phyloP scores from a whole-genome alignment of 352 stramenopile species.

The Discostella stelligera region DNA sequence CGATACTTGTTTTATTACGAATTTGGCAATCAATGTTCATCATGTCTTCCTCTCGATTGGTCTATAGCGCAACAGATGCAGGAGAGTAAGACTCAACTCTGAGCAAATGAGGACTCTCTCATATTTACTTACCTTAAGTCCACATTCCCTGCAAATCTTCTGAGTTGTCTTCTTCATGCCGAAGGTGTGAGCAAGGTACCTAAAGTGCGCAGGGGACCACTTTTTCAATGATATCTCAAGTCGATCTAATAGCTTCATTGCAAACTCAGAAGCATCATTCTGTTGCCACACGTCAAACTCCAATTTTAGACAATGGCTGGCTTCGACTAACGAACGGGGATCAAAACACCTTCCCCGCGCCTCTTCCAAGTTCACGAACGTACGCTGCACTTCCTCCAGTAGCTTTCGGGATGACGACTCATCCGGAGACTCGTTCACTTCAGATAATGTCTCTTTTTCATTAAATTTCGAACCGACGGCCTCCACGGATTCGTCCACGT shows the following conservation, averaged over 20 bases:
- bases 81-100: too few relatives aligned
- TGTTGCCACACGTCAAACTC: constrained; percentile 97
- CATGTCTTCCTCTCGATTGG: constrained; percentile 95
- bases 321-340: constrained; percentile 84
- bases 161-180: constrained; percentile 82
- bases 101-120: neutral
- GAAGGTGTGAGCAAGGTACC: constrained; percentile 81
- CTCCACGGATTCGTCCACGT: constrained; percentile 26
- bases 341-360: constrained; percentile 82
- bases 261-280: constrained; percentile 99
- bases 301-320: constrained; percentile 87
- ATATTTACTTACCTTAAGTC: constrained; percentile 76
- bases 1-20: constrained; percentile 95
- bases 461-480: constrained; percentile 3
- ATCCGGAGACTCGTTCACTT: constrained; percentile 75
- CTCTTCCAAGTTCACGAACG: constrained; percentile 85
- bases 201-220: constrained; percentile 79
- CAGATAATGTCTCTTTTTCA: constrained; percentile 5
- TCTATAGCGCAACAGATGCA: constrained; percentile 84
- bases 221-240: constrained; percentile 93
- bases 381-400: constrained; percentile 87
- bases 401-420: constrained; percentile 79
- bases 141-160: constrained; percentile 85
- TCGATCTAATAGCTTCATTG: constrained; percentile 97
- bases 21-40: constrained; percentile 98